Base-by-base conservation (phyloP, 176 grass and related monocot genomes). In the Miscanthus lutarioriparius region DNA sequence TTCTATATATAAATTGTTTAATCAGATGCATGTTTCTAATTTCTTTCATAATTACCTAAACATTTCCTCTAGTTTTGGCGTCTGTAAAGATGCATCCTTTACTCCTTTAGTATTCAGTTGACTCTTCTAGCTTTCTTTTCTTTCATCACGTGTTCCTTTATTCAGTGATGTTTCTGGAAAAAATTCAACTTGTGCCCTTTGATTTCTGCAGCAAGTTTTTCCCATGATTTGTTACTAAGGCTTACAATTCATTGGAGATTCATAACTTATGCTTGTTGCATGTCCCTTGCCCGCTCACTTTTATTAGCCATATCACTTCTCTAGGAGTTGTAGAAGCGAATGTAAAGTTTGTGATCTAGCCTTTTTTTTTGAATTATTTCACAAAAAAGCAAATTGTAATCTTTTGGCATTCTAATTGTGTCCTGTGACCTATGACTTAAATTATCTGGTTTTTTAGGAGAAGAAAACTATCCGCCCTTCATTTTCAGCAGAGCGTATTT, bases 401-500 rank as follows among this genome's bases (percentile, higher is more conserved):
- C 17, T 79, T 26, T 40, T 82, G 69, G 12, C 11, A 59, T 67
- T 67, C 23, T 47, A 19, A n/a, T 33, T 43, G 4, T 22, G 22
- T 77, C 10, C 16, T 61, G 10, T 61, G 25, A 83, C 10, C 16
- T 61, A 7, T 61, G 25, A 83, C 39, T 83, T 85, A n/a, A 67
- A 49, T 82, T 65, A 80, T 85, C 23, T 36, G 7, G 80, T 86
- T 87, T 91, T 43, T 84, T 19, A 99, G 96, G 96, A 99, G 91
- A 99, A 95, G 84, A 96, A 99, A 92, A 84, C 83, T 65, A 89
- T 94, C 30, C 88, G 96, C 9, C 93, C 96, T 85, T 75, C 96
- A 80, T 99, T 99, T 87, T 92, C 91, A 48, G 91, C 81, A 4
- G 96, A 99, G 79, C 89, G 61, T 71, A 96, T 99, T 82, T 99